A percentile compares a stretch with the other conserved stretches of the same genome.
These are phyloP conservation scores for Mycena rosella DNA, from an alignment of 768 basidiomycete species.

Conservation along the genomic window DNA sequence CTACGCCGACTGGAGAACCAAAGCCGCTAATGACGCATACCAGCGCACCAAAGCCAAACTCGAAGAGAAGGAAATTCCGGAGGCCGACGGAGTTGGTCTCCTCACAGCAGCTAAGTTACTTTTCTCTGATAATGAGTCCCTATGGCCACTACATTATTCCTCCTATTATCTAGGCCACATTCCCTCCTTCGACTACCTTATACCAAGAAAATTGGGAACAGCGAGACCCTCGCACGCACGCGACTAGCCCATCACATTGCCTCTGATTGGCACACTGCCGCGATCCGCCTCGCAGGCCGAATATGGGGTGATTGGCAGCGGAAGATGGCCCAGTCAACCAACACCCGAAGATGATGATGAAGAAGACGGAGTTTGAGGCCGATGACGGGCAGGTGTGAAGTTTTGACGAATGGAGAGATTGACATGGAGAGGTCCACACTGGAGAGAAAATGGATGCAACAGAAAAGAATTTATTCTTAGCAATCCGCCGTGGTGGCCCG, in stretches of 20 bases:
- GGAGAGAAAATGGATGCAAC: not conserved
- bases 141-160: slow-evolving; percentile 1
- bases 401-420: not conserved
- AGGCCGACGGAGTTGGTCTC: not conserved
- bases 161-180: not conserved
- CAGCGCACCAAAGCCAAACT: not conserved
- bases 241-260: not conserved
- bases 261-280: not conserved
- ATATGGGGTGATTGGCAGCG: too few species aligned
- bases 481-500: slow-evolving; percentile 4
- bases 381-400: not conserved
- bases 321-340: not conserved
- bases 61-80: not conserved
- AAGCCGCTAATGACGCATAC: not conserved
- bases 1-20: not conserved
- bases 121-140: not conserved
- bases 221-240: not conserved
- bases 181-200: not conserved
- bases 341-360: not conserved
- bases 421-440: not conserved
- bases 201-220: not conserved
- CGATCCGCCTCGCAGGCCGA: too few species aligned
- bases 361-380: not conserved
- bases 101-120: not conserved
- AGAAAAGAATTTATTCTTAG: not conserved